These are phyloP conservation scores for Chenopodium berlandieri DNA, from an alignment of 148 eudicot species.

Conservation along the genomic window DNA sequence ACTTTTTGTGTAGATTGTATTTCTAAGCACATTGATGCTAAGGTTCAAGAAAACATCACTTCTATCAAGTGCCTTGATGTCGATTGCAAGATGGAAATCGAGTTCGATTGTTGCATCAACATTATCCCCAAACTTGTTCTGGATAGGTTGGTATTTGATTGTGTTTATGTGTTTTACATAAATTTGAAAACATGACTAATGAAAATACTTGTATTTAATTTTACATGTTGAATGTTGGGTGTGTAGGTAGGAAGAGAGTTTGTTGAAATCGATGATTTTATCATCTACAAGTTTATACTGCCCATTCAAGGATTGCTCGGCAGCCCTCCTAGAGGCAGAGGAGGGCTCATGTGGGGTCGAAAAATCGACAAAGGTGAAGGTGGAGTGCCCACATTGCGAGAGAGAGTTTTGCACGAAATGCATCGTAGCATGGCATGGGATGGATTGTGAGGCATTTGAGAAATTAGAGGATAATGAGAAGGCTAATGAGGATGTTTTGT, in stretches of 20 bases:
- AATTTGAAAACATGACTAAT: no score
- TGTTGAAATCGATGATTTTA: not conserved
- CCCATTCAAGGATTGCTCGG: conserved; percentile 7
- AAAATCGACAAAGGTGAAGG: not conserved
- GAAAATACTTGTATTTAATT: no score
- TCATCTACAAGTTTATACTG: not conserved
- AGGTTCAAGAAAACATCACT: not conserved
- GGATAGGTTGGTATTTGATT: not conserved
- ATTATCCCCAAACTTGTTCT: conserved; percentile 3
- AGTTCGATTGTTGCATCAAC: not conserved
- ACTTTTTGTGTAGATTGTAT: conserved; percentile 4
- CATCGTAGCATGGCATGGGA: conserved; percentile 2
- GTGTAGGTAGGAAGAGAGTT: not conserved
- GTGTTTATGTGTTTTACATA: not conserved
- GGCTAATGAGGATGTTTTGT: not conserved
- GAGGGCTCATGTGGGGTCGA: no score
- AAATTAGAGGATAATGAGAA: not conserved
- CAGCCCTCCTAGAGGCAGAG: not conserved
- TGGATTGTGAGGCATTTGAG: not conserved
- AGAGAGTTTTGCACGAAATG: not conserved
- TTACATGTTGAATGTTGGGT: not conserved
- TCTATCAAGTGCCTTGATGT: not conserved
- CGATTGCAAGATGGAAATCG: not conserved
- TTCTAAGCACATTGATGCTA: not conserved
- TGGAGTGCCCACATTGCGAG: conserved; percentile 4